Conservation (phyloP, 768 basidiomycete genomes). For the Phanerochaete sordida region DNA sequence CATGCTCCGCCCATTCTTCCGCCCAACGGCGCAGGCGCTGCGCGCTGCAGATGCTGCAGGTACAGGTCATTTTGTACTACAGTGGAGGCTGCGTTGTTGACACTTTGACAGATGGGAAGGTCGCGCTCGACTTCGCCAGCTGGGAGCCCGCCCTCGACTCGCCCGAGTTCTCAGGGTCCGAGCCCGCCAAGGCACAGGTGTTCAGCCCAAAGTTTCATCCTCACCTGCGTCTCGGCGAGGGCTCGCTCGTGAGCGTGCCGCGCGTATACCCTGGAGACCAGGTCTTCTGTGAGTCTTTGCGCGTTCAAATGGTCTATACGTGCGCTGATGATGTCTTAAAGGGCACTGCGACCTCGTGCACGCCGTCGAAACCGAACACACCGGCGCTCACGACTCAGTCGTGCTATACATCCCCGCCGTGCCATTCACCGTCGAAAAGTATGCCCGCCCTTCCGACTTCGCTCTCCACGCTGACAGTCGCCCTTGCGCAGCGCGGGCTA, state of each 20-base stretch:
- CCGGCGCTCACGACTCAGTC: slow-evolving; percentile 51
- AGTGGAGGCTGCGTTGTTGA: neutral
- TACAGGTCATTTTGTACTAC: neutral
- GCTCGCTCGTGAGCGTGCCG: slow-evolving; percentile 63
- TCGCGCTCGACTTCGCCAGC: slow-evolving; percentile 19
- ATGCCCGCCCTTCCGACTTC: too few species aligned
- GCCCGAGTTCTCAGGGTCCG: slow-evolving; percentile 25
- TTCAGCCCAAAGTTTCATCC: slow-evolving; percentile 58
- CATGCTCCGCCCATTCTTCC: slow-evolving; percentile 78
- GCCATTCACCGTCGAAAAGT: slow-evolving; percentile 55
- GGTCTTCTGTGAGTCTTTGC: slow-evolving; percentile 48
- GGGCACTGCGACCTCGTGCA: slow-evolving; percentile 40
- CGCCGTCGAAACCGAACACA: slow-evolving; percentile 48
- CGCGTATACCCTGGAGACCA: slow-evolving; percentile 72
- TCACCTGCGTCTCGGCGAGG: slow-evolving; percentile 51
- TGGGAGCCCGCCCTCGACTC: slow-evolving; percentile 25
- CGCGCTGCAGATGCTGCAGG: neutral
- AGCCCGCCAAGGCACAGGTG: slow-evolving; percentile 32
- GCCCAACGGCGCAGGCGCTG: slow-evolving; percentile 34
- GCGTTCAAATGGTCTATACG: neutral
- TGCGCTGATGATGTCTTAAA: neutral
- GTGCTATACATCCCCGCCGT: slow-evolving; percentile 80
- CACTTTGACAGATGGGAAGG: slow-evolving; percentile 3
- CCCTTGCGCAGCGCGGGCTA: slow-evolving; percentile 53
- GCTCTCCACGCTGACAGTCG: too few species aligned